Base-by-base conservation (phyloP, 2,329 filamentous ascomycete species). In the Pestalotiopsis sp. region DNA sequence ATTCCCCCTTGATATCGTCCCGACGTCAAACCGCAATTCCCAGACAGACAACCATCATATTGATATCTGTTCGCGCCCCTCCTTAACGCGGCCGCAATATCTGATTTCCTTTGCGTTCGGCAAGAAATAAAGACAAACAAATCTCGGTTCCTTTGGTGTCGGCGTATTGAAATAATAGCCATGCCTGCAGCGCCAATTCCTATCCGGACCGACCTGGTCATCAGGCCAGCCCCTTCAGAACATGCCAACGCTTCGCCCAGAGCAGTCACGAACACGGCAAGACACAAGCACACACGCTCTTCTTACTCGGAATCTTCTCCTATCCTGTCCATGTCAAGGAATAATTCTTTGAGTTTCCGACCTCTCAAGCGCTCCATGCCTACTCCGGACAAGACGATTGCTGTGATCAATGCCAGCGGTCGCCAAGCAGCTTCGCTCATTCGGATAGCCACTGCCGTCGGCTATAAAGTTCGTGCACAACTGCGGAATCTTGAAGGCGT, bases 391-490 rank as follows among this genome's bases (percentile, higher is more conserved):
- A 96, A 94, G 83, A 96, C 92, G 66, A 94, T 97, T 76, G 95
- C 94, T 77, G 91, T 97, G 77, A 94, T 98, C 83, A 98, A 98
- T 82, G 94, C 94, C 78, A 95, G 94, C 78, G 96, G 96, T 76
- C 92, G 96, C 75, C 96, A 99, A 85, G 94, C 95, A 71, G 95
- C 95, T 68, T 98, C 94, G 68, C 90, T 99, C 76, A 96, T 98
- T 74, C 92, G 96, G 73, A 94, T 97, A 77, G 95, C 95, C 68
- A 93, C 93, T 58, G 96, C 96, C 69, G 91, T 98, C 67, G 96
- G 96, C 72, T 98, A 96, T 84, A 89, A 91, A 78, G 95, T 99
- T 67, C 92, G 93, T 76, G 96, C 94, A 38, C 96, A 98, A 82
- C 86, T 98, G 79, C 89, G 94, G 76, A 95, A 94, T 75, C 88